Percentiles rank a stretch among this genome's conserved stretches.
Conservation (phyloP, 1,139 yeast genomes). For the Casaregolazyma lundiana region DNA sequence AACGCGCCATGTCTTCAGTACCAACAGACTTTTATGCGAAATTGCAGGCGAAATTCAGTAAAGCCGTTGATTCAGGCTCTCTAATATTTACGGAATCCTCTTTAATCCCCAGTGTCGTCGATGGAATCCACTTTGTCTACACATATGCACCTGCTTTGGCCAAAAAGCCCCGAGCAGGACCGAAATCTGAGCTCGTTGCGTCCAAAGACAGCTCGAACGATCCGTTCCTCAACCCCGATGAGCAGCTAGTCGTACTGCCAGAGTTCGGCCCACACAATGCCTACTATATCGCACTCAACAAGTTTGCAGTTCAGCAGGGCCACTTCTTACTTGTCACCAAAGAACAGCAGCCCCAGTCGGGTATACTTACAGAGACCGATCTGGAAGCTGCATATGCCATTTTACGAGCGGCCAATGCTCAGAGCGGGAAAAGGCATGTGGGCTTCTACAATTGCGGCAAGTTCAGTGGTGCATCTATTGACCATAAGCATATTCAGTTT, state of each 20-base stretch:
- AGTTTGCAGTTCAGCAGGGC: constrained; percentile 74
- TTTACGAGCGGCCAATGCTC: constrained; percentile 39
- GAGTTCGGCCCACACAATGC: constrained; percentile 54
- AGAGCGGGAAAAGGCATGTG: constrained; percentile 45
- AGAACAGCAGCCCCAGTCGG: constrained; percentile 62
- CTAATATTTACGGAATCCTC: constrained; percentile 31
- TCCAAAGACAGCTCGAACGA: constrained; percentile 33
- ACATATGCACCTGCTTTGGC: constrained; percentile 48
- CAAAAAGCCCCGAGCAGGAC: constrained; percentile 48
- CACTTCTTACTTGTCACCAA: constrained; percentile 78
- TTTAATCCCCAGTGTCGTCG: constrained; percentile 22
- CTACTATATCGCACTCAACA: constrained; percentile 60
- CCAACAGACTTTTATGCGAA: constrained; percentile 16
- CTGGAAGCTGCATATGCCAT: constrained; percentile 54
- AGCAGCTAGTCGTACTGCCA: constrained; percentile 59
- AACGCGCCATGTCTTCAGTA: constrained; percentile 9
- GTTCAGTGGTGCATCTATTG: constrained; percentile 86
- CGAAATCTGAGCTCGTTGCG: constrained; percentile 13
- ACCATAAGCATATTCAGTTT: constrained; percentile 89
- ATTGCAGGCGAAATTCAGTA: constrained; percentile 30
- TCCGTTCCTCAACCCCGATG: constrained; percentile 81
- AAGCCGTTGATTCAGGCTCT: constrained; percentile 31
- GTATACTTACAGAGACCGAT: constrained; percentile 68
- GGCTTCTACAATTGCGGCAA: constrained; percentile 89
- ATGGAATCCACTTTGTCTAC: constrained; percentile 37